Evolutionary conservation across 2,329 filamentous ascomycete genomes (phyloP).

Genomic region (Trichoderma brevicompactum): DNA sequence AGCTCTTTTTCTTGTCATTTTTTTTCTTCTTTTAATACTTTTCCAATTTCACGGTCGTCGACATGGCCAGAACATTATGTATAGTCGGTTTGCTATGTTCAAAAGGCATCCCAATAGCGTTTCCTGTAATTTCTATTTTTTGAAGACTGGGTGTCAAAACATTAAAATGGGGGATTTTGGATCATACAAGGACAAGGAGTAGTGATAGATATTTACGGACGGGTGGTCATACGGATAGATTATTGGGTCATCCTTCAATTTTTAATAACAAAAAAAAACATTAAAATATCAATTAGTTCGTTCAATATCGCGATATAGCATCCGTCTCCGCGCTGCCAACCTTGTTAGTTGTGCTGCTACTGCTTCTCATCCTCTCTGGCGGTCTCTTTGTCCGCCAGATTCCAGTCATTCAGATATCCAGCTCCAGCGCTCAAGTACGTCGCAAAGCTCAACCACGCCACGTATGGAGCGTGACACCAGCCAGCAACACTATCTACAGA

Average conservation of each 20-base stretch:
- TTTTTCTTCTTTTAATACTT: slow-evolving; percentile 29
- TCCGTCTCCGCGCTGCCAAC: neutral
- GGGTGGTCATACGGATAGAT: slow-evolving; percentile 11
- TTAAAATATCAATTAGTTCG: neutral
- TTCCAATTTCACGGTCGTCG: slow-evolving; percentile 25
- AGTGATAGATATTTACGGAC: slow-evolving; percentile 12
- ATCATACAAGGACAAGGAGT: slow-evolving; percentile 22
- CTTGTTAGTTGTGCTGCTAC: slow-evolving; percentile 29
- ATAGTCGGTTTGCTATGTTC: neutral
- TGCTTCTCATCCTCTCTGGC: slow-evolving; percentile 32
- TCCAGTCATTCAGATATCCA: slow-evolving; percentile 72
- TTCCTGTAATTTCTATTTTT: neutral
- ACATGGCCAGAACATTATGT: neutral
- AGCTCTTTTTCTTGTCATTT: neutral
- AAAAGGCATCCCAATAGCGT: slow-evolving; percentile 5
- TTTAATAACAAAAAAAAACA: neutral
- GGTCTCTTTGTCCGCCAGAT: slow-evolving; percentile 48
- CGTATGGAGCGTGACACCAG: slow-evolving; percentile 78
- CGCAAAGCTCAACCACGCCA: slow-evolving; percentile 85
- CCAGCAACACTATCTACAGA: slow-evolving; percentile 73
- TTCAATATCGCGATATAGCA: neutral
- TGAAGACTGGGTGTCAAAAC: neutral
- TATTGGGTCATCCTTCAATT: slow-evolving; percentile 1
- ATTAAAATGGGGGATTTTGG: slow-evolving; percentile 5
- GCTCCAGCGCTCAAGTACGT: slow-evolving; percentile 78